Evolutionary conservation across 352 stramenopile genomes (phyloP).

Genomic region (Globisporangium rhizosaccharum): DNA sequence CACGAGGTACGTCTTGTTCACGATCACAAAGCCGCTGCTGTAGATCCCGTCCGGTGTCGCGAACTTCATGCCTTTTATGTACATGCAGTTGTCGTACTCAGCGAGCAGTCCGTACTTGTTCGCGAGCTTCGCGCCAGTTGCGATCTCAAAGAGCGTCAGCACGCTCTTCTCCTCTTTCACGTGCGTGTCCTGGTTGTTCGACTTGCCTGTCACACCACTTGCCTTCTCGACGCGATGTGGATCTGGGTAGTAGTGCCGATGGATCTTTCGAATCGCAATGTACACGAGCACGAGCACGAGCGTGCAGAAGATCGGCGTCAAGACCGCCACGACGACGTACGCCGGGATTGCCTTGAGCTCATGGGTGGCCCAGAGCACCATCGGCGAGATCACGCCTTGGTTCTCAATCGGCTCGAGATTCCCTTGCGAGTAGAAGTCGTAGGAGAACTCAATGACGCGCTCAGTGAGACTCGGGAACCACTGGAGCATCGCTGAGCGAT

Average conservation of each 20-base stretch:
- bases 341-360: neutral
- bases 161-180: constrained; percentile 15
- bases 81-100: constrained; percentile 21
- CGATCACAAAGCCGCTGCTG: constrained; percentile 27
- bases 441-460: neutral
- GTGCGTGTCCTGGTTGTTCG: constrained; percentile 7
- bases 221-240: too few species aligned
- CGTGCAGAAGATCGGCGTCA: constrained; percentile 9
- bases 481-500: constrained; percentile 6
- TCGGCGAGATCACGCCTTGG: constrained; percentile 21
- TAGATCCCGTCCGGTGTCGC: constrained; percentile 22
- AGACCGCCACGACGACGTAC: neutral
- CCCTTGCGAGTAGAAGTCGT: constrained; percentile 3
- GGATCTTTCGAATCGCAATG: constrained; percentile 10
- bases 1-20: constrained; percentile 19
- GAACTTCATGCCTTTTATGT: constrained; percentile 26
- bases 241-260: neutral
- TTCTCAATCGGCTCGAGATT: neutral
- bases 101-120: constrained; percentile 16
- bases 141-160: constrained; percentile 19
- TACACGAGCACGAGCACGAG: constrained; percentile 16
- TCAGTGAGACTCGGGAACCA: neutral
- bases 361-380: constrained; percentile 14
- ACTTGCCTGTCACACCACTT: neutral
- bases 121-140: constrained; percentile 17